Percentiles rank a stretch among this genome's conserved stretches.
phyloP scores from a whole-genome alignment of 306 rosid species.

The Prinsepia uniflora region DNA sequence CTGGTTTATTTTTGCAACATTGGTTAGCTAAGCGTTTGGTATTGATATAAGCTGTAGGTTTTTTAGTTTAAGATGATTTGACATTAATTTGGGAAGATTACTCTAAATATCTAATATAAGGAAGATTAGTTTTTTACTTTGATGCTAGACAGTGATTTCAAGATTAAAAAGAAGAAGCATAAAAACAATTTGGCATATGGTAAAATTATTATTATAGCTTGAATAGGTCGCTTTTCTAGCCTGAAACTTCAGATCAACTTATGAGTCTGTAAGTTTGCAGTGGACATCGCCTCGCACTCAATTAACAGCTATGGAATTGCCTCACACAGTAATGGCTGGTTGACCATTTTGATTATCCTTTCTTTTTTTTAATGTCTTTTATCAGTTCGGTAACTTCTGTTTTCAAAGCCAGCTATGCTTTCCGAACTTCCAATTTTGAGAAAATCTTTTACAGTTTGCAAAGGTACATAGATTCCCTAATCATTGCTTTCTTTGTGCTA shows the following conservation, averaged over 20 bases:
- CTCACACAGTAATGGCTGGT: not conserved
- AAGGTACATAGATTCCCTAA: not conserved
- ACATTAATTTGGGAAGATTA: not conserved
- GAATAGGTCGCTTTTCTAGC: not conserved
- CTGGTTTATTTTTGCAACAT: conserved; percentile 1
- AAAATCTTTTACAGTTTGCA: not conserved
- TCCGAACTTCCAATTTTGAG: not conserved
- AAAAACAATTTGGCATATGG: not conserved
- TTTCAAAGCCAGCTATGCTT: not conserved
- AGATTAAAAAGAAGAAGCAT: not conserved
- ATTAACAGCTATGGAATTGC: too few species aligned
- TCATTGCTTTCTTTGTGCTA: not conserved
- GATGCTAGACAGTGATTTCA: not conserved
- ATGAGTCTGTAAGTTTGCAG: too few species aligned
- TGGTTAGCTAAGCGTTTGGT: not conserved
- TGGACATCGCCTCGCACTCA: too few species aligned
- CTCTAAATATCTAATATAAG: not conserved
- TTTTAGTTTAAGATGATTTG: not conserved
- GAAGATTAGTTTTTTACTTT: not conserved
- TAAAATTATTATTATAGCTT: not conserved
- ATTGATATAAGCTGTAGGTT: not conserved
- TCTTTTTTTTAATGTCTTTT: not conserved
- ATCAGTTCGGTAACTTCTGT: not conserved
- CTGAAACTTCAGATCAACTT: not conserved
- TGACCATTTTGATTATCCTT: not conserved